Conservation (phyloP, 306 rosid genomes). For the Neltuma alba region DNA sequence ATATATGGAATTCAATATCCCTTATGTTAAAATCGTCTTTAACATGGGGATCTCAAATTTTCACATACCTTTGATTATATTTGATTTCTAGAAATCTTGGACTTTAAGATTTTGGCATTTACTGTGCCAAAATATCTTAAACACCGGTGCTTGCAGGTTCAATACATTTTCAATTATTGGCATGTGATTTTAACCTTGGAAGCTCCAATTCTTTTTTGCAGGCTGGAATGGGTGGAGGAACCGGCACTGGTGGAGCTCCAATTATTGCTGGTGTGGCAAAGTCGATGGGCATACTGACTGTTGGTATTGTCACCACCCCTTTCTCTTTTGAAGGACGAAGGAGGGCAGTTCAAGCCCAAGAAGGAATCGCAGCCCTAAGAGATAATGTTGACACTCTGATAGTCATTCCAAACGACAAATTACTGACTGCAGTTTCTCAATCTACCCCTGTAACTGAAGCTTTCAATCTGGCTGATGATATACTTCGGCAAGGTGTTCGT, state of each 20-base stretch:
- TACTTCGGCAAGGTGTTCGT: slow-evolving; percentile 99
- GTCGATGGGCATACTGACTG: slow-evolving; percentile 97
- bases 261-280: slow-evolving; percentile 93
- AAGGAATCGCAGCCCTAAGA: slow-evolving; percentile 97
- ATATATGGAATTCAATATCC: background rate
- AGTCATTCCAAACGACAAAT: slow-evolving; percentile 98
- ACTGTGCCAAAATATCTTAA: background rate
- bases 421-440: slow-evolving; percentile 93
- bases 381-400: slow-evolving; percentile 95
- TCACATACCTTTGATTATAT: background rate
- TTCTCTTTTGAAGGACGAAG: slow-evolving; percentile 97
- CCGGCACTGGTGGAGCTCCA: slow-evolving; percentile 99
- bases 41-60: background rate
- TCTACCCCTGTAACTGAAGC: slow-evolving; percentile 99
- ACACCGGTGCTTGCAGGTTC: slow-evolving; percentile 2
- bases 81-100: background rate
- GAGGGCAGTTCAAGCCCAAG: slow-evolving; percentile 99
- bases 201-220: slow-evolving; percentile 40
- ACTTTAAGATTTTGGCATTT: background rate
- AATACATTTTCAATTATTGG: slow-evolving; percentile 10
- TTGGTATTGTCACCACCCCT: slow-evolving; percentile 97
- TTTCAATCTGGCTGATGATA: slow-evolving; percentile 96
- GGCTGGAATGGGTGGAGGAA: slow-evolving; percentile 99
- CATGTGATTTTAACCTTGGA: slow-evolving; percentile 31
- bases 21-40: background rate